These are phyloP conservation scores for Clarireedia sp. DNA, from an alignment of 2,329 filamentous ascomycete genomes.

Conservation along the genomic window DNA sequence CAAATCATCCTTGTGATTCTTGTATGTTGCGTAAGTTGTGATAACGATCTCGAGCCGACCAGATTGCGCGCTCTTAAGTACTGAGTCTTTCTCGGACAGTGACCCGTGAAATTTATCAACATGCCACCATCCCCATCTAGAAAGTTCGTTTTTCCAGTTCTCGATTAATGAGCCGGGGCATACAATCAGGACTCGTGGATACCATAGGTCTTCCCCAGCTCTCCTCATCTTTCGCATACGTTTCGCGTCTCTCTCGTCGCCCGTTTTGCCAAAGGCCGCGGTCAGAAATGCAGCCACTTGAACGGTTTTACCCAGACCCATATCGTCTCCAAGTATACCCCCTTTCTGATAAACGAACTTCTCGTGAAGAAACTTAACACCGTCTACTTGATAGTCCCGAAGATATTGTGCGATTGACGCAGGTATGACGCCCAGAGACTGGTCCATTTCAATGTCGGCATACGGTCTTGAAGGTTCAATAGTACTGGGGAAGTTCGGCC, in stretches of 20 bases:
- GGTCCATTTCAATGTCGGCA: conserved; percentile 64
- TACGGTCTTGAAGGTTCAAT: conserved; percentile 62
- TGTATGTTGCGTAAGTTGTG: conserved; percentile 89
- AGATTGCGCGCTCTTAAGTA: conserved; percentile 62
- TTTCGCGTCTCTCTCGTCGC: conserved; percentile 76
- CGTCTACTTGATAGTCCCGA: conserved; percentile 83
- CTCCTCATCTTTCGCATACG: conserved; percentile 80
- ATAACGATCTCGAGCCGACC: conserved; percentile 85
- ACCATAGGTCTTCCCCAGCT: conserved; percentile 54
- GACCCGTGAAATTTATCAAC: conserved; percentile 72
- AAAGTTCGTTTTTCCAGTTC: conserved; percentile 85
- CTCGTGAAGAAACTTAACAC: conserved; percentile 77
- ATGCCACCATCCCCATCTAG: conserved; percentile 94
- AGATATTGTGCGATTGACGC: conserved; percentile 86
- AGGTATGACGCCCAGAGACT: conserved; percentile 75
- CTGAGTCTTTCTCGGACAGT: conserved; percentile 59
- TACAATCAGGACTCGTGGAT: conserved; percentile 75
- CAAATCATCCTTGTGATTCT: conserved; percentile 62
- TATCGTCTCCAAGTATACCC: conserved; percentile 75
- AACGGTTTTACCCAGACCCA: conserved; percentile 94
- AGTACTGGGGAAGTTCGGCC: conserved; percentile 56
- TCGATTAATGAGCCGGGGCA: conserved; percentile 82
- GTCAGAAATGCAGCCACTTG: conserved; percentile 91
- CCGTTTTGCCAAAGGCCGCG: conserved; percentile 88
- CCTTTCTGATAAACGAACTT: conserved; percentile 88